phyloP scores from a whole-genome alignment of 1,284 basidiomycete species.

The Xerocomus cyaneibrunnescens region DNA sequence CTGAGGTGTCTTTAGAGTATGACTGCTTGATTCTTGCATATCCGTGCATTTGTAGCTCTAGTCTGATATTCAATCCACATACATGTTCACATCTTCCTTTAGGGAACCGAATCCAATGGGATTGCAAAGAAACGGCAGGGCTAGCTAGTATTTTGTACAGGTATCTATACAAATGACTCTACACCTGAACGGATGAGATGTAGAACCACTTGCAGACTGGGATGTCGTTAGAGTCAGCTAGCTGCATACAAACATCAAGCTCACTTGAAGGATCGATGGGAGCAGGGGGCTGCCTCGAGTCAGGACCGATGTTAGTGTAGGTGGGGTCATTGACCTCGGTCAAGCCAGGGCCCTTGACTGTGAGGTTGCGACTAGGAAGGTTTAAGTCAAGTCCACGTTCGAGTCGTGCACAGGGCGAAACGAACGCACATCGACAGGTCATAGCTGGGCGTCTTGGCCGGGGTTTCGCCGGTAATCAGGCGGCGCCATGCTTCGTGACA shows the following conservation, averaged over 20 bases:
- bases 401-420: constrained; percentile 2
- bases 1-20: constrained; percentile 14
- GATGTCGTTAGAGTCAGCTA: constrained; percentile 34
- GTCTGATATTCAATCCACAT: constrained; percentile 7
- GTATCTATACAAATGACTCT: constrained; percentile 12
- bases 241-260: constrained; percentile 28
- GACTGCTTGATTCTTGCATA: constrained; percentile 12
- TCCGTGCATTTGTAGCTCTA: constrained; percentile 37
- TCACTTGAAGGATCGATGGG: constrained; percentile 86
- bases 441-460: constrained; percentile 68
- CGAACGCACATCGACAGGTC: constrained; percentile 77
- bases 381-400: not conserved
- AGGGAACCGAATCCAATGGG: not conserved
- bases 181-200: constrained; percentile 82
- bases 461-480: constrained; percentile 71
- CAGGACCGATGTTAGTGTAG: constrained; percentile 72
- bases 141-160: constrained; percentile 1
- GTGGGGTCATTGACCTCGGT: constrained; percentile 61
- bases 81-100: not conserved
- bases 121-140: constrained; percentile 2
- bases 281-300: constrained; percentile 80
- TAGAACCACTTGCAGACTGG: constrained; percentile 89
- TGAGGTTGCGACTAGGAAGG: constrained; percentile 59
- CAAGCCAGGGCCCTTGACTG: constrained; percentile 71
- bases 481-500: constrained; percentile 99